Evolutionary conservation across 2,329 filamentous ascomycete species (phyloP).

Genomic region (Waltergamsia citrina): DNA sequence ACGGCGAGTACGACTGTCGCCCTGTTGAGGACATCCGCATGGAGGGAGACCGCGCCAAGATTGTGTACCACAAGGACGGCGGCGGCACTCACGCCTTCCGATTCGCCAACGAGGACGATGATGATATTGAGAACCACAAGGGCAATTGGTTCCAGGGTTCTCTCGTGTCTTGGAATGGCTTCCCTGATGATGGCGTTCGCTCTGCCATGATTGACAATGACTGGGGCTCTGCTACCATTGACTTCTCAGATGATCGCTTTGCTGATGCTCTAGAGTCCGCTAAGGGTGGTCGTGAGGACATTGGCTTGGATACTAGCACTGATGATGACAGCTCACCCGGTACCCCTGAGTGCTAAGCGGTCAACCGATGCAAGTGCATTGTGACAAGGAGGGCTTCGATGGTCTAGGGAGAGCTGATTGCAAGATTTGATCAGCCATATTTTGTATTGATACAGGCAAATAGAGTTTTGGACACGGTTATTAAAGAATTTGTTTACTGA

Average conservation of each 20-base stretch:
- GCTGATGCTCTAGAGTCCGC: too few relatives aligned
- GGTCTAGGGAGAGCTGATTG: too few relatives aligned
- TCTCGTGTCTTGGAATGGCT: slow-evolving; percentile 7
- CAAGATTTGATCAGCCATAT: too few relatives aligned
- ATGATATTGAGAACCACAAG: slow-evolving; percentile 17
- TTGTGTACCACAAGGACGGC: slow-evolving; percentile 24
- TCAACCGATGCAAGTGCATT: too few relatives aligned
- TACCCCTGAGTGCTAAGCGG: too few relatives aligned
- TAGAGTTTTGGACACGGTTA: too few relatives aligned
- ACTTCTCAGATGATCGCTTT: slow-evolving; percentile 1
- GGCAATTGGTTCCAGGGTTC: slow-evolving; percentile 18
- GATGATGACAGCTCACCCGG: too few relatives aligned
- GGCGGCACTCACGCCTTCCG: slow-evolving; percentile 19
- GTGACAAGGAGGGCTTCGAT: too few relatives aligned
- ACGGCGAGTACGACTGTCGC: slow-evolving; percentile 16
- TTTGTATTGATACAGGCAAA: too few relatives aligned
- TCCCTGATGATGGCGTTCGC: slow-evolving; percentile 4
- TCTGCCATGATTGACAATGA: slow-evolving; percentile 1
- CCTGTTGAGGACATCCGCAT: slow-evolving; percentile 11
- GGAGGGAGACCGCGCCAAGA: slow-evolving; percentile 12
- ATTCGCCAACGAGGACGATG: slow-evolving; percentile 11
- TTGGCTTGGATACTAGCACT: too few relatives aligned
- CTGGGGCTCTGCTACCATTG: neutral
- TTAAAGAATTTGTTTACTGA: too few relatives aligned
- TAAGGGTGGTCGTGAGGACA: too few relatives aligned